Evolutionary conservation across 2,329 filamentous ascomycete genomes (phyloP), one percentile per base, ranked within the genome.

Genomic region (Aspergillus intermedius): DNA sequence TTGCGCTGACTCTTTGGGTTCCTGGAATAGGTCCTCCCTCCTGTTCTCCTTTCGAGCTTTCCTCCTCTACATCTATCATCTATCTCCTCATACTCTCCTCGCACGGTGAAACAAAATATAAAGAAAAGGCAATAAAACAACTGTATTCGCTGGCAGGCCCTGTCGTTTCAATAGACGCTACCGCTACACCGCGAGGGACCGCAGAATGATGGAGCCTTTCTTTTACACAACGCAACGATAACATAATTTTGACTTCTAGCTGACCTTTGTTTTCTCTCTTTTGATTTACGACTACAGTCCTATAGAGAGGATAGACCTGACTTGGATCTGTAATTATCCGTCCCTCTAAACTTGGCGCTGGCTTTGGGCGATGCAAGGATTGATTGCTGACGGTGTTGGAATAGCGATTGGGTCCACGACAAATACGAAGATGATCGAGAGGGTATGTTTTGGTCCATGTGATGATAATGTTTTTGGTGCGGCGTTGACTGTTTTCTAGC

Each of bases 391-490:
- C 21, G 46, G n/a, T 13, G 13, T 4, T 47, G 51, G 30, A 44
- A 39, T 54, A 88, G 88, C 64, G 90, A 95, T 76, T 96, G 91
- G 91, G 88, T 95, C 59, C 91, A 96, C 68, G 88, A 95, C 73
- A 87, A 84, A 66, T 95, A 83, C 67, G 87, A 93, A 68, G 87
- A 88, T 62, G 80, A 84, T 67, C 78, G 84, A 71, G 73, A 74
- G 50, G 61, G 73, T 74, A 55, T 52, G 70, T 67, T 57, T 35
- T 54, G 21, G 10, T 22, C 15, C 30, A 47, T 39, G 25, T 30
- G 13, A 4, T 12, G 25, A 30, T 30, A 23, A 22, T 22, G 22
- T 42, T 51, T 42, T 50, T 23, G 42, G 47, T 47, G 39, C 37
- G 28, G 35, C 57, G 42, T 45, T 56, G 58, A 63, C 58, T 25